These are phyloP conservation scores for Xerocomellus dryophilus DNA, from an alignment of 768 basidiomycete species.

Conservation along the genomic window DNA sequence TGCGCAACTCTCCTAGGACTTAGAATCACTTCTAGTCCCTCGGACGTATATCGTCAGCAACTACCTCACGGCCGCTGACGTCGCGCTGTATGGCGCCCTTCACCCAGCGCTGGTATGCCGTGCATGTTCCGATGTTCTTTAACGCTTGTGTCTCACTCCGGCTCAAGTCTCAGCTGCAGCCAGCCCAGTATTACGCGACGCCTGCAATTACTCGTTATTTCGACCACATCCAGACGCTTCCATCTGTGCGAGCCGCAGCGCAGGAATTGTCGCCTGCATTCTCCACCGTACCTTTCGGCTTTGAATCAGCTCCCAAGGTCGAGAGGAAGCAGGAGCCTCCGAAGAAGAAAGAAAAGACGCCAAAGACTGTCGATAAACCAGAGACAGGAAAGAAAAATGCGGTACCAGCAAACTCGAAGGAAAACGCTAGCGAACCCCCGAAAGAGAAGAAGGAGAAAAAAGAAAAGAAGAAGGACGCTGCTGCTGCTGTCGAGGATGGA, in stretches of 20 bases:
- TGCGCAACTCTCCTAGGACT: slow-evolving; percentile 44
- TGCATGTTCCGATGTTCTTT: background rate
- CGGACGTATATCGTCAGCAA: slow-evolving; percentile 85
- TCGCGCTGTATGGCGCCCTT: slow-evolving; percentile 86
- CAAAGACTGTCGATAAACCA: slow-evolving; percentile 33
- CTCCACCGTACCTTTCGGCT: slow-evolving; percentile 60
- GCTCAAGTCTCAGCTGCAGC: slow-evolving; percentile 62
- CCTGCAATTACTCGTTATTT: slow-evolving; percentile 92
- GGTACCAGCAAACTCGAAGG: slow-evolving; percentile 36
- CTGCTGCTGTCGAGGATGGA: slow-evolving; percentile 36
- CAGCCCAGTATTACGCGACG: slow-evolving; percentile 70
- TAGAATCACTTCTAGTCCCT: slow-evolving; percentile 68
- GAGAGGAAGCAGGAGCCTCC: slow-evolving; percentile 69
- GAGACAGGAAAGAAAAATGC: slow-evolving; percentile 26
- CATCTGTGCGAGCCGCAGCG: slow-evolving; percentile 58
- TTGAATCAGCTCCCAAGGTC: slow-evolving; percentile 68
- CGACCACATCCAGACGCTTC: slow-evolving; percentile 82
- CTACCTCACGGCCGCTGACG: slow-evolving; percentile 84
- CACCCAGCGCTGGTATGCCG: slow-evolving; percentile 73
- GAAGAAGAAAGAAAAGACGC: slow-evolving; percentile 74
- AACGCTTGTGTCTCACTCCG: slow-evolving; percentile 7
- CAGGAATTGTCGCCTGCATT: slow-evolving; percentile 51
- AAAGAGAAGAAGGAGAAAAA: slow-evolving; percentile 36
- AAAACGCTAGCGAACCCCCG: slow-evolving; percentile 33
- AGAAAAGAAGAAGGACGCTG: slow-evolving; percentile 62